phyloP scores from a whole-genome alignment of 345 rosid genomes.

The Linum trigynum region DNA sequence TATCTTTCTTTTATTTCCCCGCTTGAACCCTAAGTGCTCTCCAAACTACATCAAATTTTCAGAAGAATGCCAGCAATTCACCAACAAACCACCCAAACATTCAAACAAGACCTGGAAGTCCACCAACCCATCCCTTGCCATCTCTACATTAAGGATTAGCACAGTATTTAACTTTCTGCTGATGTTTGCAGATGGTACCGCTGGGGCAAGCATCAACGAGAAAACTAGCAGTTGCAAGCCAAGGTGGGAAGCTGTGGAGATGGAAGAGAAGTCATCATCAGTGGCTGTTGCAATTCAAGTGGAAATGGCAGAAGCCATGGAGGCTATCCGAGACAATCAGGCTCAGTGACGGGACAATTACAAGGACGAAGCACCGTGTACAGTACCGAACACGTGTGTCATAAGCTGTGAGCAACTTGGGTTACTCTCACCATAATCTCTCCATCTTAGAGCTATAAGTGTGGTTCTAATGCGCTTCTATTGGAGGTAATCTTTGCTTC shows the following conservation, averaged over 20 bases:
- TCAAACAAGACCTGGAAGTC: no score
- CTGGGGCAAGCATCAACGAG: constrained; percentile 15
- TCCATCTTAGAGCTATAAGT: neutral
- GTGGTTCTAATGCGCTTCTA: neutral
- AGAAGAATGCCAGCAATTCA: no score
- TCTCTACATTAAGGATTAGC: no score
- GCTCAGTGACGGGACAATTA: constrained; percentile 19
- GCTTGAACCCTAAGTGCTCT: neutral
- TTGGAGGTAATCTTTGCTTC: neutral
- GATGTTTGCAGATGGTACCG: constrained; percentile 14
- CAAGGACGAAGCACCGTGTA: constrained; percentile 12
- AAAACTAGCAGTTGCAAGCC: constrained; percentile 13
- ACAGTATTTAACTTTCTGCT: neutral
- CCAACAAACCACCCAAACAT: no score
- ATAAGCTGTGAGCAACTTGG: constrained; percentile 7
- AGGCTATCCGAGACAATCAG: constrained; percentile 20
- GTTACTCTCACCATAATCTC: constrained; percentile 8
- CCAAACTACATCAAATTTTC: no score
- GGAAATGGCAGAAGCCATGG: constrained; percentile 29
- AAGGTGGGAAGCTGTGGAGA: constrained; percentile 20
- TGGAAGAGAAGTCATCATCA: constrained; percentile 25
- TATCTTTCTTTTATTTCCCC: neutral
- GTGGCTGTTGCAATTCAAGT: constrained; percentile 21
- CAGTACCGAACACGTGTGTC: constrained; percentile 19
- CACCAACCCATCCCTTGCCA: no score